Conservation (phyloP, 768 basidiomycete genomes). For the Dictyophora rubrovolvata region DNA sequence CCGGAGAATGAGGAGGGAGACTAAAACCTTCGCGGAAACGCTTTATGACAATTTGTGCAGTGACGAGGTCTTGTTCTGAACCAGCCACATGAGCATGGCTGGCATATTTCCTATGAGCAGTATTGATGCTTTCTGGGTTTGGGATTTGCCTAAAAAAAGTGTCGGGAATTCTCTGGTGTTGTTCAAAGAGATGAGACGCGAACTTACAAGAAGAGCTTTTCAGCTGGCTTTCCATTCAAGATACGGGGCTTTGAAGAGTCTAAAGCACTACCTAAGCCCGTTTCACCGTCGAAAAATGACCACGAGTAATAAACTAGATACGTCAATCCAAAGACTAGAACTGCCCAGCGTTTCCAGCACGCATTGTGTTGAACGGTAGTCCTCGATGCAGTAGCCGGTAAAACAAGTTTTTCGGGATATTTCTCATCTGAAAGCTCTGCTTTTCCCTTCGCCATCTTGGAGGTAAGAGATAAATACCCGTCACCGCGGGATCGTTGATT, state of each 20-base stretch:
- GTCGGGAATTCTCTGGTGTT: background rate
- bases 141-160: slow-evolving; percentile 39
- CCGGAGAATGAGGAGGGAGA: slow-evolving; percentile 26
- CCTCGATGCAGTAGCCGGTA: too few species aligned
- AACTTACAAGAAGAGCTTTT: slow-evolving; percentile 36
- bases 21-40: slow-evolving; percentile 59
- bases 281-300: background rate
- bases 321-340: too few species aligned
- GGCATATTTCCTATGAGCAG: slow-evolving; percentile 49
- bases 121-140: slow-evolving; percentile 43
- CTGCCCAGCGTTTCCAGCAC: too few species aligned
- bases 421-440: too few species aligned
- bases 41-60: slow-evolving; percentile 56
- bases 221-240: slow-evolving; percentile 28
- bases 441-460: too few species aligned
- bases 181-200: background rate
- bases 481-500: too few species aligned
- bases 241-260: slow-evolving; percentile 1
- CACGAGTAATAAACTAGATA: background rate
- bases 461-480: too few species aligned
- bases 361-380: too few species aligned
- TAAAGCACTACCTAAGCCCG: background rate
- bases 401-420: too few species aligned
- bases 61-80: slow-evolving; percentile 46
- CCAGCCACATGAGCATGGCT: slow-evolving; percentile 68